A percentile compares a stretch with the other conserved stretches of the same genome.
phyloP scores from a whole-genome alignment of 805 yeast genomes.

The Starmerella riodocensis region DNA sequence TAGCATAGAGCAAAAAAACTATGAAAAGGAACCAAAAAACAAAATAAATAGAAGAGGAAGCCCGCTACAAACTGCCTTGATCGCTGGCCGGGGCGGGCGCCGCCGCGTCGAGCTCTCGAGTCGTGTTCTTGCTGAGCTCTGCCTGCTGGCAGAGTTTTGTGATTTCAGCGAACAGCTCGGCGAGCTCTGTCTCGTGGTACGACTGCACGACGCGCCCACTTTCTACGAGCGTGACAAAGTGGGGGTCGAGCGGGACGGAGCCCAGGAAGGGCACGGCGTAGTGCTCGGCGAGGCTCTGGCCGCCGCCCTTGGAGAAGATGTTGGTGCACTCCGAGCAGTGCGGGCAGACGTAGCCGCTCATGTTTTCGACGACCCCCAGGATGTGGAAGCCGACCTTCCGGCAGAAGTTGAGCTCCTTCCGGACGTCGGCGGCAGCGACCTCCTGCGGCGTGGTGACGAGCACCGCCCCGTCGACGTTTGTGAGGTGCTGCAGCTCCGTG shows the following conservation, averaged over 20 bases:
- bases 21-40: too few species aligned
- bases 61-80: too few species aligned
- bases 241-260: conserved; percentile 84
- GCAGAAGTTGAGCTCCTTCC: conserved; percentile 90
- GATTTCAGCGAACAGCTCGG: conserved; percentile 37
- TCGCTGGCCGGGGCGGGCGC: too few species aligned
- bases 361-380: conserved; percentile 52
- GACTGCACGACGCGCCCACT: conserved; percentile 32
- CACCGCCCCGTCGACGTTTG: conserved; percentile 73
- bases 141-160: conserved; percentile 27
- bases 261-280: conserved; percentile 62
- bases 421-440: conserved; percentile 86
- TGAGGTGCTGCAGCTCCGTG: conserved; percentile 55
- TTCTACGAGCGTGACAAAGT: conserved; percentile 80
- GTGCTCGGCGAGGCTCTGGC: conserved; percentile 51
- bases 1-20: too few species aligned
- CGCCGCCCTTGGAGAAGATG: conserved; percentile 91
- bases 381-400: conserved; percentile 75
- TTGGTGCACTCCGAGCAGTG: conserved; percentile 77
- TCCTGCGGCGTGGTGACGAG: conserved; percentile 94
- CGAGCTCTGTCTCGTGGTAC: conserved; percentile 28
- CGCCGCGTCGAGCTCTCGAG: too few species aligned
- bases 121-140: too few species aligned
- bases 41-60: too few species aligned
- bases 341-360: conserved; percentile 96